A percentile compares a stretch with the other conserved stretches of the same genome.
Evolutionary conservation across 768 basidiomycete genomes (phyloP).

Genomic region (Lentinula aciculospora): DNA sequence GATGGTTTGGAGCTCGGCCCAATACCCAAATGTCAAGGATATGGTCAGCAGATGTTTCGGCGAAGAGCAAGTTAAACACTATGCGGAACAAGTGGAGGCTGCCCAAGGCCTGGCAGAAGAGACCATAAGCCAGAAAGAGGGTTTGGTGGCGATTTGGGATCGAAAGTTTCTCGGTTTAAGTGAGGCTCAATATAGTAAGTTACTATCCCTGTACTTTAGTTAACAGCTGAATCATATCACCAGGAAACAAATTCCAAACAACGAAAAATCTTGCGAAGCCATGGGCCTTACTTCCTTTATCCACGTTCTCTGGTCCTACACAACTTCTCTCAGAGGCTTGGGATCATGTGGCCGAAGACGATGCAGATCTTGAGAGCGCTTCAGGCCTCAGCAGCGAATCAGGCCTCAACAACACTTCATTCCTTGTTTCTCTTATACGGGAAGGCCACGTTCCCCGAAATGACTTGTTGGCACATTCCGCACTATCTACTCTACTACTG

Average conservation of each 20-base stretch:
- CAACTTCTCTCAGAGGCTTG: constrained; percentile 1
- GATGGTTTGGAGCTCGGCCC: constrained; percentile 65
- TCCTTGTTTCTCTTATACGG: neutral
- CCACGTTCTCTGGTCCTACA: constrained; percentile 7
- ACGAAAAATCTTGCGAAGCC: constrained; percentile 74
- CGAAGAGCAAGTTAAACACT: constrained; percentile 10
- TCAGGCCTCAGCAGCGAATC: neutral
- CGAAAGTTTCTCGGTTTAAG: constrained; percentile 72
- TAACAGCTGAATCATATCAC: neutral
- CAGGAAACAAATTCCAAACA: constrained; percentile 46
- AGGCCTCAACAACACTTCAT: neutral
- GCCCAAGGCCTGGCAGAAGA: constrained; percentile 18
- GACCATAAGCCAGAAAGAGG: constrained; percentile 5
- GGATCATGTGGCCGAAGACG: neutral
- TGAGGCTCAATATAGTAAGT: constrained; percentile 60
- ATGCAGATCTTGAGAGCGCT: neutral
- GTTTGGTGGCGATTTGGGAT: constrained; percentile 68
- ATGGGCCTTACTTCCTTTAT: constrained; percentile 39
- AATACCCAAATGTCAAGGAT: constrained; percentile 48
- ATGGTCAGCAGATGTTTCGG: constrained; percentile 50
- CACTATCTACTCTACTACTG: constrained; percentile 9
- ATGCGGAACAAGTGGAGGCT: neutral
- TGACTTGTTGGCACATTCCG: neutral
- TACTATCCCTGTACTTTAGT: constrained; percentile 6
- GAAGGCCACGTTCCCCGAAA: neutral